Percentiles rank a stretch among this genome's conserved stretches.
phyloP scores from a whole-genome alignment of 2,329 filamentous ascomycete genomes.

The Monosporascus ibericus region DNA sequence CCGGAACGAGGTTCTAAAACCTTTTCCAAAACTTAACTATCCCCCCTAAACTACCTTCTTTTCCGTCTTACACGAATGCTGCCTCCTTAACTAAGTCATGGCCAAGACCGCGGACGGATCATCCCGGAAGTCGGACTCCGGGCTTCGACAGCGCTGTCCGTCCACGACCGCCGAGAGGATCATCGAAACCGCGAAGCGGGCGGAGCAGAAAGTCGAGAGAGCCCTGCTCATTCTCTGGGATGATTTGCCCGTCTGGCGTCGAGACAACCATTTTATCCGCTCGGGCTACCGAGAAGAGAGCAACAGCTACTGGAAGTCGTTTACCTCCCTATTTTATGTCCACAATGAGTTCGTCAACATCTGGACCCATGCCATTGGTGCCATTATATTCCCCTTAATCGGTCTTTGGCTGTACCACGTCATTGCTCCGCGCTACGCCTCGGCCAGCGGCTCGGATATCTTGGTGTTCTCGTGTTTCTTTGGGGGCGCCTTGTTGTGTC shows the following conservation, averaged over 20 bases:
- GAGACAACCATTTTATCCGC: constrained; percentile 52
- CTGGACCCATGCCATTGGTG: constrained; percentile 60
- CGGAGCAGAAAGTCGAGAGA: constrained; percentile 34
- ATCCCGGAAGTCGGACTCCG: constrained; percentile 2
- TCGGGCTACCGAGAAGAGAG: constrained; percentile 47
- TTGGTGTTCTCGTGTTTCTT: constrained; percentile 75
- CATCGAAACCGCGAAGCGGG: constrained; percentile 19
- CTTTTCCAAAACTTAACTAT: too few species aligned
- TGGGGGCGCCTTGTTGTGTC: constrained; percentile 61
- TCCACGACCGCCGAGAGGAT: constrained; percentile 22
- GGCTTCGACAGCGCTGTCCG: constrained; percentile 25
- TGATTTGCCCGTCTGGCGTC: constrained; percentile 52
- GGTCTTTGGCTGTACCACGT: constrained; percentile 48
- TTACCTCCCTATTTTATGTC: constrained; percentile 44
- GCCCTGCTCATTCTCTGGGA: constrained; percentile 49
- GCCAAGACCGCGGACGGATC: neutral
- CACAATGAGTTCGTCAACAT: constrained; percentile 61
- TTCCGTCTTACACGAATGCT: neutral
- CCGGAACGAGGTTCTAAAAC: too few species aligned
- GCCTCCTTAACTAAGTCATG: neutral
- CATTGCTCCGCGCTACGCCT: constrained; percentile 59
- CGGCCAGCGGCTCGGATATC: constrained; percentile 58
- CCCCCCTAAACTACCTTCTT: neutral
- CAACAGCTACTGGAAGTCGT: constrained; percentile 39
- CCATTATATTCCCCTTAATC: constrained; percentile 48